These are phyloP conservation scores for Fusarium agapanthi DNA, from an alignment of 2,329 filamentous ascomycete genomes.

Conservation along the genomic window DNA sequence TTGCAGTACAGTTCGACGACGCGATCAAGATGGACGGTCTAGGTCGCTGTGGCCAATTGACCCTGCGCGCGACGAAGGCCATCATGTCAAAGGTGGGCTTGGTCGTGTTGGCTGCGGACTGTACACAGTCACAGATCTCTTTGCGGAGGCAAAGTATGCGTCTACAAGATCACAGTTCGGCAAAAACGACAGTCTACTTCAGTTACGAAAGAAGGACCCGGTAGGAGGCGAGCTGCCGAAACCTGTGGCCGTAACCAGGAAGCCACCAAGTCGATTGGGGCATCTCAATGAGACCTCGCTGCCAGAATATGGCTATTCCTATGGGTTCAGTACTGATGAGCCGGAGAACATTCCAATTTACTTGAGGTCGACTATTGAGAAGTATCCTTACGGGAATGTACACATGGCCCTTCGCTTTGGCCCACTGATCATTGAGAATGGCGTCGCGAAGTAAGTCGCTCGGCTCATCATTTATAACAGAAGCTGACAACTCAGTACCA, in stretches of 20 bases:
- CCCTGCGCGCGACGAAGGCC: not conserved
- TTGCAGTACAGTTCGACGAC: conserved; percentile 31
- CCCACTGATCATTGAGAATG: conserved; percentile 51
- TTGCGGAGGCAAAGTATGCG: conserved; percentile 40
- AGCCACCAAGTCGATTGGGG: not conserved
- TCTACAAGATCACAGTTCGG: conserved; percentile 13
- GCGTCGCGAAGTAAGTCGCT: conserved; percentile 46
- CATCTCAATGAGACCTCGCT: conserved; percentile 14
- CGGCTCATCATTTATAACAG: fast-evolving
- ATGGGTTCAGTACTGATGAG: conserved; percentile 17
- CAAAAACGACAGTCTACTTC: conserved; percentile 9
- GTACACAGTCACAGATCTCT: conserved; percentile 17
- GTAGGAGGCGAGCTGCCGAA: not conserved
- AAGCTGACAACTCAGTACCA: conserved; percentile 18
- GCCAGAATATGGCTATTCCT: conserved; percentile 33
- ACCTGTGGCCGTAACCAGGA: not conserved
- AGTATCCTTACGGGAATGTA: conserved; percentile 47
- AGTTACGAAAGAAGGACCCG: not conserved
- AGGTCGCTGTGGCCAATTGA: conserved; percentile 33
- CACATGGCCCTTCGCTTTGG: conserved; percentile 51
- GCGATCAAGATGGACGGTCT: conserved; percentile 25
- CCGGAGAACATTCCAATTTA: conserved; percentile 42
- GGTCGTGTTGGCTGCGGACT: conserved; percentile 8
- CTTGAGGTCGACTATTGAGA: conserved; percentile 38
- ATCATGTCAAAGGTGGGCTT: conserved; percentile 21